Base-by-base conservation (phyloP, 140 eudicot genomes). In the Anethum foeniculum region DNA sequence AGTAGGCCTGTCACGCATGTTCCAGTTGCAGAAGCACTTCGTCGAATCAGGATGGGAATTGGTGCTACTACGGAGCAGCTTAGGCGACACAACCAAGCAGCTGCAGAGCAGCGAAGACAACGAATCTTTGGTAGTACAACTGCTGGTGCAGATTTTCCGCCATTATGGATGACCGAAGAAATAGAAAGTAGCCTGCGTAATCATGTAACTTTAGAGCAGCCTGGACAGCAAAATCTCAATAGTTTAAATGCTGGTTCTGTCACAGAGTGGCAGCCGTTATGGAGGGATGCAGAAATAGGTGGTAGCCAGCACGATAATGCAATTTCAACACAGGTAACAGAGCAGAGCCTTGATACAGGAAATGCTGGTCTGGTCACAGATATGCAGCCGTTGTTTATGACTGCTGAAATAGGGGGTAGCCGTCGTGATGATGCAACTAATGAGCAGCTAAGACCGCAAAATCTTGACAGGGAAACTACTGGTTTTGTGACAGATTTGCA, bases 1-100 rank as follows among this genome's bases (percentile, higher is more conserved):
- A 74, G 77, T 27, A 81, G 85, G 48, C 87, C 86, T 36, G 64
- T 84, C 36, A 84, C 97, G 11, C 89, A 90, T 87, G 88, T 90
- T 79, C 93, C 89, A n/a, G 96, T 92, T 51, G 91, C 88, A 2
- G 96, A 92, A 87, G 96, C 96, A 12, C 90, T 92, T 76, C 89
- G 97, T 68, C 84, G 92, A 78, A 88, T 92, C 51, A 87, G 97
- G 81, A 85, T 86, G 28, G 89, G 95, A 48, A 83, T 87, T 21
- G 93, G 75, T 83, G 47, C 86, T 7, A 84, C 83, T 73, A 91
- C 90, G 14, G 85, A 72, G 77, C 81, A 71, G 48, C 84, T 79
- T 7, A 78, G 77, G 67, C 88, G 25, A 18, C 76, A 71, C 44
- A 68, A 68, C 7, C 34, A 64, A n/a, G 38, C 71, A 10, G 38